These are phyloP conservation scores for Claviceps sp. DNA, from an alignment of 2,329 filamentous ascomycete genomes.

Conservation along the genomic window DNA sequence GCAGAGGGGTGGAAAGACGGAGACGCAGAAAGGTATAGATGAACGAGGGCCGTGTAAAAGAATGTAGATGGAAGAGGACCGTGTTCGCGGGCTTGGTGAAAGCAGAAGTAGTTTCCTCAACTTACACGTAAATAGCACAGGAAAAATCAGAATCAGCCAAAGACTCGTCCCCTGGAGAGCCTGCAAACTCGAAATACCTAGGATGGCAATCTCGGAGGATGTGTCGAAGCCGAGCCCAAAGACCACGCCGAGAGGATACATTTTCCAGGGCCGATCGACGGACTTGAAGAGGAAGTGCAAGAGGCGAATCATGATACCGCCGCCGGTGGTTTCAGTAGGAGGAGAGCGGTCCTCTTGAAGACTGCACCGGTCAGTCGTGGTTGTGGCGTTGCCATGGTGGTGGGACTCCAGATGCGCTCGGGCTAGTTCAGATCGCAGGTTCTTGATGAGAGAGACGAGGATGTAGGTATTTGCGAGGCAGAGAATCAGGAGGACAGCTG, in stretches of 20 bases:
- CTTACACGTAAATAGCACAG: conserved; percentile 70
- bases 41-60: too few relatives aligned
- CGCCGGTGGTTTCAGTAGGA: conserved; percentile 41
- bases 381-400: background rate
- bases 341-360: background rate
- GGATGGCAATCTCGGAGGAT: conserved; percentile 79
- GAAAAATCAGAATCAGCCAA: conserved; percentile 90
- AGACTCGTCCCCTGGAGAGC: conserved; percentile 75
- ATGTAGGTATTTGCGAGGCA: conserved; percentile 81
- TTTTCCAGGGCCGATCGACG: conserved; percentile 74
- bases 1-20: too few relatives aligned
- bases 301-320: conserved; percentile 58
- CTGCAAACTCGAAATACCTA: conserved; percentile 83
- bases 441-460: conserved; percentile 58
- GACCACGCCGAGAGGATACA: conserved; percentile 80
- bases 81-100: too few relatives aligned
- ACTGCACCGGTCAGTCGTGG: background rate
- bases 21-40: too few relatives aligned
- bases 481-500: conserved; percentile 68
- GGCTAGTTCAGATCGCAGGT: conserved; percentile 48
- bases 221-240: conserved; percentile 94
- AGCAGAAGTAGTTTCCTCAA: too few relatives aligned
- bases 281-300: conserved; percentile 67
- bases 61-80: too few relatives aligned
- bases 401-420: background rate